Conservation (phyloP, 2,329 filamentous ascomycete genomes). For the Pyrenochaeta sp. region DNA sequence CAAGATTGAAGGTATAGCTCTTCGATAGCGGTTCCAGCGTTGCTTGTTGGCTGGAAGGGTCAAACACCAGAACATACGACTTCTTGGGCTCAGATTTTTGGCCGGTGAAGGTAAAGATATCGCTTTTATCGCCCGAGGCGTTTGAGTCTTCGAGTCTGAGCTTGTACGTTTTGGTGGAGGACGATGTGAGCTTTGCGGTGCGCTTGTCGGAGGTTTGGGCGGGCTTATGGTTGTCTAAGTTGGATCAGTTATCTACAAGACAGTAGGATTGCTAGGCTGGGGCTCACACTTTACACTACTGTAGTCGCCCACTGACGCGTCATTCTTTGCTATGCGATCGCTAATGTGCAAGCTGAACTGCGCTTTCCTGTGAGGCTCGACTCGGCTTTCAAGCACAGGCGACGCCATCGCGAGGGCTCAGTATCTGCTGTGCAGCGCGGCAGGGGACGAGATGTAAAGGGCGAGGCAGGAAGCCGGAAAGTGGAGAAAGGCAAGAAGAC, state of each 20-base stretch:
- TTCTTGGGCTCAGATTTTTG: constrained; percentile 41
- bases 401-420: constrained; percentile 42
- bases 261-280: constrained; percentile 1
- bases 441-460: neutral
- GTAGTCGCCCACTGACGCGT: constrained; percentile 23
- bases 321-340: constrained; percentile 40
- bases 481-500: too few relatives aligned
- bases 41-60: constrained; percentile 76
- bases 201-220: constrained; percentile 40
- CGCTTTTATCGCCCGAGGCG: constrained; percentile 32
- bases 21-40: constrained; percentile 83
- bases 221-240: constrained; percentile 57
- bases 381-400: constrained; percentile 43
- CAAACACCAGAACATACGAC: constrained; percentile 72
- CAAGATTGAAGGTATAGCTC: constrained; percentile 88
- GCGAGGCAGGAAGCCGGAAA: neutral
- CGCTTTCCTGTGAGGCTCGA: constrained; percentile 51
- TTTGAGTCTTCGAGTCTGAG: constrained; percentile 41
- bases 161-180: constrained; percentile 34
- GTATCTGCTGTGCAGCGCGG: neutral
- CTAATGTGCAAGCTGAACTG: constrained; percentile 49
- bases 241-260: constrained; percentile 18
- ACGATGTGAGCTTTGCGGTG: constrained; percentile 35
- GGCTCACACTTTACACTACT: constrained; percentile 47
- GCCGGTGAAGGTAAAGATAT: constrained; percentile 53